Evolutionary conservation across 2,329 filamentous ascomycete species (phyloP).

Genomic region (Botrytis medusae): DNA sequence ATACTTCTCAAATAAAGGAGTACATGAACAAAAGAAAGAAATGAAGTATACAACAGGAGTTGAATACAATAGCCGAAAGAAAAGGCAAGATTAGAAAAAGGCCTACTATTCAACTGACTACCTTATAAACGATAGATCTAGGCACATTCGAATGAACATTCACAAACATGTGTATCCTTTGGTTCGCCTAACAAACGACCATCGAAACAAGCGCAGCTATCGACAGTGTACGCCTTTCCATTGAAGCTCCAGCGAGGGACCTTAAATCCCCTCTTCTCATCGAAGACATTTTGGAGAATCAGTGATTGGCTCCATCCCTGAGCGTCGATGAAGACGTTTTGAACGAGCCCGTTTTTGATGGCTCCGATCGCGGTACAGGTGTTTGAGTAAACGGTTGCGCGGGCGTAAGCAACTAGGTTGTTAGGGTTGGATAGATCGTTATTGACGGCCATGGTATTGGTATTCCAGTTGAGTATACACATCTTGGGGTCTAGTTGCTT

Average conservation of each 20-base stretch:
- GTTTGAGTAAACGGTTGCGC: background rate
- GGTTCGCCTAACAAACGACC: background rate
- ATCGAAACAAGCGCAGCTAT: conserved; percentile 1
- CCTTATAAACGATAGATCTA: background rate
- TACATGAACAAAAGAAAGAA: background rate
- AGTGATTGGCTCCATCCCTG: background rate
- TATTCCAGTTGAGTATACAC: conserved; percentile 11
- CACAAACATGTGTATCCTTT: conserved; percentile 9
- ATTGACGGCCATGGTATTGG: conserved; percentile 21
- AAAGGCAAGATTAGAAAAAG: background rate
- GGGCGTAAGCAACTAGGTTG: conserved; percentile 9
- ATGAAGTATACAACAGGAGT: background rate
- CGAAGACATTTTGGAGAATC: background rate
- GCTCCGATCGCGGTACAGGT: background rate
- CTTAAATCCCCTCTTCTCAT: background rate
- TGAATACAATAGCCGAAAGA: background rate
- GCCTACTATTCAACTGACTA: background rate
- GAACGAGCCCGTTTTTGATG: background rate
- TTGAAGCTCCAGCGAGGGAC: background rate
- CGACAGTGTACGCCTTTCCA: background rate
- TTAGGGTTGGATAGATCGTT: conserved; percentile 9
- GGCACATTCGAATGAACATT: background rate
- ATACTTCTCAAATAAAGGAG: background rate
- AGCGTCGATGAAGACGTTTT: background rate
- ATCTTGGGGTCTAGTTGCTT: background rate